Conservation (phyloP, 495 filamentous ascomycete species). For the Xylaria acuta region DNA sequence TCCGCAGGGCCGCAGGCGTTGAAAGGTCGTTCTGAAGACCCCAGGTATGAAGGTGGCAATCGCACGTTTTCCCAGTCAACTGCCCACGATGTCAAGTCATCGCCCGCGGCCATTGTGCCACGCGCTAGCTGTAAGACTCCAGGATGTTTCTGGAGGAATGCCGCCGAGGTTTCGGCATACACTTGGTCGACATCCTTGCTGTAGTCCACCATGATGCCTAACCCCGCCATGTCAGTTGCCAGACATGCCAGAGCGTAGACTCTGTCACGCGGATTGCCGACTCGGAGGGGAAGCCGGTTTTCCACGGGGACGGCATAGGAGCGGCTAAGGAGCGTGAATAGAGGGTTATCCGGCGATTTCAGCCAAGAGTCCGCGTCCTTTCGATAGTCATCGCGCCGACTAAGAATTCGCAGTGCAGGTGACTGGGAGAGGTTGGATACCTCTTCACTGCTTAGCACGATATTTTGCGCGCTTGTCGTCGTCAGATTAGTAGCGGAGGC, state of each 20-base stretch:
- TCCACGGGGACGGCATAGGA: conserved; percentile 7
- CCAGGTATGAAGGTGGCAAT: conserved; percentile 8
- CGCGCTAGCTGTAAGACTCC: conserved; percentile 21
- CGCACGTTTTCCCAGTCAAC: conserved; percentile 25
- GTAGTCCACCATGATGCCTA: conserved; percentile 31
- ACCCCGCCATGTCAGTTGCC: conserved; percentile 19
- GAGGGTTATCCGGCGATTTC: conserved; percentile 16
- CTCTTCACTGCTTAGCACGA: conserved; percentile 19
- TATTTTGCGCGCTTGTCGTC: not conserved
- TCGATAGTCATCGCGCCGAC: conserved; percentile 18
- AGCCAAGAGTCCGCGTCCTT: conserved; percentile 24
- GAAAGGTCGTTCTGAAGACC: conserved; percentile 12
- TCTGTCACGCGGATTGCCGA: conserved; percentile 31
- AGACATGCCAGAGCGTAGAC: conserved; percentile 36
- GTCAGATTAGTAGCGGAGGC: conserved; percentile 16
- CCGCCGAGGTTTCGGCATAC: conserved; percentile 24
- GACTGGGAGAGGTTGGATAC: conserved; percentile 28
- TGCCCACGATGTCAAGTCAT: conserved; percentile 20
- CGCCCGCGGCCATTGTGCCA: not conserved
- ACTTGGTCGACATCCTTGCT: conserved; percentile 19
- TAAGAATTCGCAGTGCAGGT: conserved; percentile 20
- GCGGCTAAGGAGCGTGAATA: conserved; percentile 21
- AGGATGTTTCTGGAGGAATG: conserved; percentile 14
- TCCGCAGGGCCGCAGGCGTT: conserved; percentile 29
- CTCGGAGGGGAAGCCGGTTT: conserved; percentile 21